Percentiles rank a stretch among this genome's conserved stretches.
These are phyloP conservation scores for Aspergillus proliferans DNA, from an alignment of 2,329 filamentous ascomycete species.

Conservation along the genomic window DNA sequence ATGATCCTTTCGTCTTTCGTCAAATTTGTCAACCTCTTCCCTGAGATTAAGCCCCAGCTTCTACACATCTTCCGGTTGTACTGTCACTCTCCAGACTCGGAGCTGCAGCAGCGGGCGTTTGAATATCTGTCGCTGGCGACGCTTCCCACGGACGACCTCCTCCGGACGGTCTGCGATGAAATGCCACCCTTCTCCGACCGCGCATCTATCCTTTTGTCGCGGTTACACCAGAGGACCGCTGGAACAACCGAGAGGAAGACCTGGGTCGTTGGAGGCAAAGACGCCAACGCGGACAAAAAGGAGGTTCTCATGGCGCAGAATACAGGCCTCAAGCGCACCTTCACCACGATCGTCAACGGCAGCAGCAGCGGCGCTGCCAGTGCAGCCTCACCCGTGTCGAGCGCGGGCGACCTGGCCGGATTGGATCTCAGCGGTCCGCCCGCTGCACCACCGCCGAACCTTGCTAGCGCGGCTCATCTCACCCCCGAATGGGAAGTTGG, in stretches of 20 bases:
- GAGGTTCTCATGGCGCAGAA: constrained; percentile 77
- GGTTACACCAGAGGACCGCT: constrained; percentile 89
- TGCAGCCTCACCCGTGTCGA: constrained; percentile 31
- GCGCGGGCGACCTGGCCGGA: constrained; percentile 65
- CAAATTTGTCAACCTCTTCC: constrained; percentile 97
- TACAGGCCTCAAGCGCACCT: constrained; percentile 76
- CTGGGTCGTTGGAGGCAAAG: constrained; percentile 96
- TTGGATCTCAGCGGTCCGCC: constrained; percentile 67
- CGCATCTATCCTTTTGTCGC: constrained; percentile 82
- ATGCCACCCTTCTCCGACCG: constrained; percentile 98
- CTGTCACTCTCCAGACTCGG: constrained; percentile 89
- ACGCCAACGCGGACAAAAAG: constrained; percentile 74
- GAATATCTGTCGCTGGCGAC: constrained; percentile 86
- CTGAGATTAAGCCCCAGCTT: constrained; percentile 94
- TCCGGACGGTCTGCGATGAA: constrained; percentile 92
- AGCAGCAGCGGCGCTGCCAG: constrained; percentile 30
- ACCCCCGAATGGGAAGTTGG: constrained; percentile 93
- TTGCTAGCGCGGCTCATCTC: constrained; percentile 85
- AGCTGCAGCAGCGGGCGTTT: constrained; percentile 91
- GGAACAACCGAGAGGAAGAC: constrained; percentile 91
- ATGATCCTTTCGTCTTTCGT: constrained; percentile 94
- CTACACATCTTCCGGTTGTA: constrained; percentile 85
- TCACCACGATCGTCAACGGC: constrained; percentile 54
- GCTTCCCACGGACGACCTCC: constrained; percentile 79
- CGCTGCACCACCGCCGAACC: constrained; percentile 61